Evolutionary conservation across 2,329 filamentous ascomycete species (phyloP), one percentile per base, ranked within the genome.

Genomic region (Bipolaris bicolor): DNA sequence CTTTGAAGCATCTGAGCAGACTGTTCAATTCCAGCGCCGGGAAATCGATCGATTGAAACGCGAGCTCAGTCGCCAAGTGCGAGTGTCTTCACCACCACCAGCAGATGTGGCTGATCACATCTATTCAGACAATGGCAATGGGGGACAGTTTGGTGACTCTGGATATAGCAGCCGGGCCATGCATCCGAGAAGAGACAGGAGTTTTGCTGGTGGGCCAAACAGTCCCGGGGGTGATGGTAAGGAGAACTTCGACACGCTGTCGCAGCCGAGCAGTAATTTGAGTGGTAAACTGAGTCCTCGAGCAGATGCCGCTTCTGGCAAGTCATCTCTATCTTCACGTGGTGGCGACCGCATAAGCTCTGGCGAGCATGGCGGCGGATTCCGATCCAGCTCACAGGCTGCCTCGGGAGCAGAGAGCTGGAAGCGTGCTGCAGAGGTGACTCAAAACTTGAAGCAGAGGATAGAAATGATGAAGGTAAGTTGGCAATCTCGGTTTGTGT

Each of bases 391-490:
- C 48, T 58, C 63, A 49, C 74, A 76, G 54, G 71, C 64, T 56
- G 49, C 72, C 60, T 57, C 74, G 63, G 66, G 77, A 66, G 78
- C 75, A 51, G 95, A 99, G 80, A 98, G 93, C 75, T 99, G 95
- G 95, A 96, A 93, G 80, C 84, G 95, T 66, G 95, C 95, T 16
- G 95, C 95, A 2, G 95, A 99, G 80, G 95, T 99, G 56, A 99
- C 95, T 52, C 97, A 93, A 77, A 95, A 97, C 76, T 78, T 99
- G 71, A 99, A 98, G 81, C 92, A 94, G 50, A 87, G 95, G 75
- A 99, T 99, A 77, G 95, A 98, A 81, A 90, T 95, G 82, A 99
- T 99, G 95, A 99, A 98, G 84, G 86, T 84, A 69, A 63, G 80
- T 40, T 37, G 10, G 73, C 55, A 22, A 5, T 13, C n/a, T 7